Evolutionary conservation across 805 yeast genomes (phyloP).

Genomic region (Torulaspora quercuum): DNA sequence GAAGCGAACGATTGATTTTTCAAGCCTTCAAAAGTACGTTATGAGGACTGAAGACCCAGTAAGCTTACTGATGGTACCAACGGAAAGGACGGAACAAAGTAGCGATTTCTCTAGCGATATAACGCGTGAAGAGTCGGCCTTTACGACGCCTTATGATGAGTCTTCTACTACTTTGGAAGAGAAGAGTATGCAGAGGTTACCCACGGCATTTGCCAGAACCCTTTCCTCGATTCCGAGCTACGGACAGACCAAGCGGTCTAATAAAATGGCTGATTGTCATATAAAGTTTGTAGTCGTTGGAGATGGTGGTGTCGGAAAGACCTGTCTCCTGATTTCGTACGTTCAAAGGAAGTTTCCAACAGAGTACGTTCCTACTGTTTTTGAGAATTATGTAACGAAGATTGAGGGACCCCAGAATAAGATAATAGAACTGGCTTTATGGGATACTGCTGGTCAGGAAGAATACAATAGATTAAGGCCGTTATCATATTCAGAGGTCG

Average conservation of each 20-base stretch:
- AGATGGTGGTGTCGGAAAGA: slow-evolving; percentile 90
- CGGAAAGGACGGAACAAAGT: slow-evolving; percentile 8
- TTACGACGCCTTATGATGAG: slow-evolving; percentile 12
- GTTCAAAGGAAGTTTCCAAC: slow-evolving; percentile 64
- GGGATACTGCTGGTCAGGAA: slow-evolving; percentile 93
- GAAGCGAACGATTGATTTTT: background rate
- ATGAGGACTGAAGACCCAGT: background rate
- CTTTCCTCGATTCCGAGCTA: slow-evolving; percentile 30
- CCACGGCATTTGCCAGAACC: slow-evolving; percentile 26
- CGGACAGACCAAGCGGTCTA: slow-evolving; percentile 24
- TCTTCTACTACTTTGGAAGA: slow-evolving; percentile 17
- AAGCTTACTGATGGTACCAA: slow-evolving; percentile 1
- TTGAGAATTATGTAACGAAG: slow-evolving; percentile 69
- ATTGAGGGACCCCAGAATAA: slow-evolving; percentile 48
- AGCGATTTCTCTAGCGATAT: slow-evolving; percentile 13
- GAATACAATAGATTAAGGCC: slow-evolving; percentile 80
- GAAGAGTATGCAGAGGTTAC: slow-evolving; percentile 15
- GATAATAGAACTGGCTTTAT: slow-evolving; percentile 63
- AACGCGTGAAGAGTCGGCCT: slow-evolving; percentile 15
- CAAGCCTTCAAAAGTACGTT: background rate
- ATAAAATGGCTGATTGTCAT: slow-evolving; percentile 37
- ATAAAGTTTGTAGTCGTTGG: slow-evolving; percentile 77
- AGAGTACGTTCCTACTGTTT: slow-evolving; percentile 75
- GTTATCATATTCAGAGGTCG: slow-evolving; percentile 73
- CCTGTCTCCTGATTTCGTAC: slow-evolving; percentile 64